Evolutionary conservation across 169 alveolate genomes (phyloP).

Genomic region (Cryptosporidium sp.): DNA sequence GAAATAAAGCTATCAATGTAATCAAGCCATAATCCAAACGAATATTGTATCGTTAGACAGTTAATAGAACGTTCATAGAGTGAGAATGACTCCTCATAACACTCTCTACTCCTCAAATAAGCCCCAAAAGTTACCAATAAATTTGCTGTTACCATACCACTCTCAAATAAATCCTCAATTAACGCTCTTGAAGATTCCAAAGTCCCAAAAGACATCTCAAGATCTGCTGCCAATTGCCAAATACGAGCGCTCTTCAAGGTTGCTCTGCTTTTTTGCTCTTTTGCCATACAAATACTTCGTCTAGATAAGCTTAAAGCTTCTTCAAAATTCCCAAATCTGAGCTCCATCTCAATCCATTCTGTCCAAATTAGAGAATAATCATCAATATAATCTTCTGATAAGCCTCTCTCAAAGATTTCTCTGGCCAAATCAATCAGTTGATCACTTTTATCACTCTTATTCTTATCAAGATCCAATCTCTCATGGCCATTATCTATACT

Average conservation of each 20-base stretch:
- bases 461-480: background rate
- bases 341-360: constrained; percentile 74
- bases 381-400: constrained; percentile 16
- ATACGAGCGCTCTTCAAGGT: constrained; percentile 5
- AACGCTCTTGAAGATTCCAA: constrained; percentile 28
- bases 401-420: constrained; percentile 43
- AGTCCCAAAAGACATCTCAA: constrained; percentile 61
- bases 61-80: constrained; percentile 55
- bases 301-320: constrained; percentile 30
- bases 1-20: constrained; percentile 40
- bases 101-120: constrained; percentile 13
- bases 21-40: constrained; percentile 22
- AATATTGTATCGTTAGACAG: constrained; percentile 12
- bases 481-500: constrained; percentile 47
- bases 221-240: constrained; percentile 59
- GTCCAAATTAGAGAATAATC: constrained; percentile 71
- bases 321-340: constrained; percentile 63
- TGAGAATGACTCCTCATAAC: constrained; percentile 55
- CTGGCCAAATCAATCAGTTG: constrained; percentile 47
- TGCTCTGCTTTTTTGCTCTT: constrained; percentile 29
- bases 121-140: constrained; percentile 21
- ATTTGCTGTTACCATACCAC: constrained; percentile 33
- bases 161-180: constrained; percentile 50
- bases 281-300: constrained; percentile 26
- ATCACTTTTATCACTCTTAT: background rate